A percentile compares a stretch with the other conserved stretches of the same genome.
These are phyloP conservation scores for Hypsizygus marmoreus DNA, from an alignment of 768 basidiomycete species.

Conservation along the genomic window DNA sequence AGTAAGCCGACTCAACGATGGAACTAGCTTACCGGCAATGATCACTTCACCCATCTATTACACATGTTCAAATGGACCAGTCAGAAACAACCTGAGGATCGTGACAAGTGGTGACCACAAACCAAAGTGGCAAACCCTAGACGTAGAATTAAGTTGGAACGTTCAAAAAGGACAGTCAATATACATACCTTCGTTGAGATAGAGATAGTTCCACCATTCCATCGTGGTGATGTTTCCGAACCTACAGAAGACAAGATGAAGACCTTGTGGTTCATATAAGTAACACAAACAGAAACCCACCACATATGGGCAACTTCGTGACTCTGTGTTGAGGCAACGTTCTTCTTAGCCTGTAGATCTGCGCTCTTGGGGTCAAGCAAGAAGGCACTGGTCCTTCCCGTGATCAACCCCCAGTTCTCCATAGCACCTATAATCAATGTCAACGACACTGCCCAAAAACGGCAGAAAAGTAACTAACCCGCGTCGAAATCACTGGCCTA, in stretches of 20 bases:
- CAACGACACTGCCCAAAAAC: not conserved
- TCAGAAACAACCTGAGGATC: too few species aligned
- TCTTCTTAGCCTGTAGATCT: conserved; percentile 74
- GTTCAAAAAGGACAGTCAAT: not conserved
- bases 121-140: conserved; percentile 85
- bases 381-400: conserved; percentile 81
- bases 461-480: conserved; percentile 36
- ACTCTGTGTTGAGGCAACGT: conserved; percentile 74
- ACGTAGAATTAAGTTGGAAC: conserved; percentile 8
- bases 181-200: conserved; percentile 70
- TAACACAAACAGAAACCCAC: conserved; percentile 31
- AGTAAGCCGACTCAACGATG: not conserved
- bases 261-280: not conserved
- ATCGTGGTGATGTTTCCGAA: conserved; percentile 94
- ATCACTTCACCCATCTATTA: conserved; percentile 85
- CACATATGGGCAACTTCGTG: conserved; percentile 91
- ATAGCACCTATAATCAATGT: conserved; percentile 56
- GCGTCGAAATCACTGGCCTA: conserved; percentile 87
- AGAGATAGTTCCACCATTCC: conserved; percentile 90
- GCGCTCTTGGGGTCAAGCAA: conserved; percentile 76
- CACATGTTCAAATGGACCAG: too few species aligned
- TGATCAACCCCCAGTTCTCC: conserved; percentile 96
- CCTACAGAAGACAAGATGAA: conserved; percentile 37
- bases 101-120: too few species aligned
- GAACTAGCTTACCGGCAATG: conserved; percentile 55